These are phyloP conservation scores for Apiospora malaysiana DNA, from an alignment of 2,329 filamentous ascomycete genomes.

Conservation along the genomic window DNA sequence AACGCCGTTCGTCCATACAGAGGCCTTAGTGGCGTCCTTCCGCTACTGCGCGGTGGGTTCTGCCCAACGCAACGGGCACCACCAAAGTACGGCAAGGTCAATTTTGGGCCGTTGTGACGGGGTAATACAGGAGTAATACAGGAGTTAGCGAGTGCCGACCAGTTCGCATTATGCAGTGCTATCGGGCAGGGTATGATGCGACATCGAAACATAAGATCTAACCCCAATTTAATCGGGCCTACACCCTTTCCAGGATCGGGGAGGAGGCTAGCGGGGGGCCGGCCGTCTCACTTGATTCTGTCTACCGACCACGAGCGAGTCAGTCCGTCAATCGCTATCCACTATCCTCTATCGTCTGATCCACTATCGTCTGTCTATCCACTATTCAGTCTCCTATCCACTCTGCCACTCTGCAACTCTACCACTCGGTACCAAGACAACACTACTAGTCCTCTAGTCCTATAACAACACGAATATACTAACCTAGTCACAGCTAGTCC, in stretches of 20 bases:
- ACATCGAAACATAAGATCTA: not conserved
- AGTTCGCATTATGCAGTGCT: not conserved
- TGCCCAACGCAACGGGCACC: not conserved
- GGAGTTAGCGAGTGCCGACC: not conserved
- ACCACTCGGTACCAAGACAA: too few species aligned
- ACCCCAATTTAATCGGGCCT: not conserved
- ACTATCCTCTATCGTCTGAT: too few species aligned
- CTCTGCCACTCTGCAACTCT: too few species aligned
- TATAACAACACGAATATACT: not conserved
- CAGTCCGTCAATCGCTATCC: too few species aligned
- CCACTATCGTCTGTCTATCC: too few species aligned
- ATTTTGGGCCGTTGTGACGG: not conserved
- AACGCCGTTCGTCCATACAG: conserved; percentile 1
- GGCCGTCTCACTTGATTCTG: not conserved
- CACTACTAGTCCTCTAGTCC: not conserved
- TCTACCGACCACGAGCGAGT: not conserved
- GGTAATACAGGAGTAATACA: too few species aligned
- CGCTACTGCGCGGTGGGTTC: not conserved
- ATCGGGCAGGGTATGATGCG: not conserved
- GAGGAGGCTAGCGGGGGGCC: not conserved
- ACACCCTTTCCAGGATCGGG: conserved; percentile 1
- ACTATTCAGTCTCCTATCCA: too few species aligned
- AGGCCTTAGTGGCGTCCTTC: not conserved
- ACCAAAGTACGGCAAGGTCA: not conserved
- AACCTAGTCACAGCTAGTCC: too few species aligned